These are phyloP conservation scores for Galerina sulciceps DNA, from an alignment of 768 basidiomycete species.

Conservation along the genomic window DNA sequence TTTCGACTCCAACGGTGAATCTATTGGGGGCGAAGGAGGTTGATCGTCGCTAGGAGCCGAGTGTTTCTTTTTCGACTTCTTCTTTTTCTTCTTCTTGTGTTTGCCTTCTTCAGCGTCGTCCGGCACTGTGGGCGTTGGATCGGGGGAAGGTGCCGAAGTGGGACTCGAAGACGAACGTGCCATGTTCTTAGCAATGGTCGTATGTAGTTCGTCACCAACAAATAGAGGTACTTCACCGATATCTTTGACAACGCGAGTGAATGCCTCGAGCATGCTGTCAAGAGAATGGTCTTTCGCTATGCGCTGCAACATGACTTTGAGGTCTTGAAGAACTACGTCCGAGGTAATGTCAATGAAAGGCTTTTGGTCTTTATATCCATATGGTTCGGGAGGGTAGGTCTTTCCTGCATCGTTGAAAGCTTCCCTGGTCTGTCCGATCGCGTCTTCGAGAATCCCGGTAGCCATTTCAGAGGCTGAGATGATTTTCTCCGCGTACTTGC, in stretches of 20 bases:
- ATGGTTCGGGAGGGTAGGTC: slow-evolving; percentile 25
- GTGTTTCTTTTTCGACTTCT: slow-evolving; percentile 13
- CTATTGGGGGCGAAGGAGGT: neutral
- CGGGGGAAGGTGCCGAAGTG: neutral
- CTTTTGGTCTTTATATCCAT: slow-evolving; percentile 1
- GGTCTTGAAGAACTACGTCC: slow-evolving; percentile 25
- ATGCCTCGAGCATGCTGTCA: slow-evolving; percentile 29
- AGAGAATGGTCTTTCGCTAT: slow-evolving; percentile 34
- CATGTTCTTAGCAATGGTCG: slow-evolving; percentile 10
- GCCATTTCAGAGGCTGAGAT: slow-evolving; percentile 16
- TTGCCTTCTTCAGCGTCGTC: neutral
- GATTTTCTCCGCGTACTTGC: slow-evolving; percentile 36
- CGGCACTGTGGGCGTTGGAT: neutral
- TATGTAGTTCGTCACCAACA: slow-evolving; percentile 14
- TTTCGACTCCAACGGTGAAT: neutral
- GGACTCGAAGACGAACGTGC: neutral
- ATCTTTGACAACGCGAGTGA: slow-evolving; percentile 22
- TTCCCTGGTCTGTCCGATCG: slow-evolving; percentile 8
- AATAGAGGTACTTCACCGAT: slow-evolving; percentile 20
- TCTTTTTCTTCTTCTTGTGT: slow-evolving; percentile 14
- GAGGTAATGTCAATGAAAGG: slow-evolving; percentile 14
- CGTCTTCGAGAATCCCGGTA: slow-evolving; percentile 7
- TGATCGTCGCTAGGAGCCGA: neutral
- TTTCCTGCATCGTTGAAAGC: slow-evolving; percentile 6
- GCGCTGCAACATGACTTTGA: slow-evolving; percentile 39